These are phyloP conservation scores for Aspergillus sp. DNA, from an alignment of 2,329 filamentous ascomycete species.

Conservation along the genomic window DNA sequence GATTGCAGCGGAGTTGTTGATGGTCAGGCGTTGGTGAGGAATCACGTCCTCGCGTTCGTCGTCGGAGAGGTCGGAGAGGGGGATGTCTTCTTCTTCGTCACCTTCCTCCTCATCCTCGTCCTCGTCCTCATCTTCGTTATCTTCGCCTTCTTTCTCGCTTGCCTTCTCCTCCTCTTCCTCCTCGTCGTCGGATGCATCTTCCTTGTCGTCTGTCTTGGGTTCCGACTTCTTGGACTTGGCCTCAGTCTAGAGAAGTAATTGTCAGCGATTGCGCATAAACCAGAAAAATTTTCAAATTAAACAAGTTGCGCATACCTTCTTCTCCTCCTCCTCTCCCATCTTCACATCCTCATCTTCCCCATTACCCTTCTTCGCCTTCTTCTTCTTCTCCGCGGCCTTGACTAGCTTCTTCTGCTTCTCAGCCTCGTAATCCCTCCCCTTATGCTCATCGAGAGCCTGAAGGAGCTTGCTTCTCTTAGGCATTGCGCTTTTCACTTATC, in stretches of 20 bases:
- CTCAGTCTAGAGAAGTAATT: neutral
- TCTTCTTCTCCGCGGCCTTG: constrained; percentile 43
- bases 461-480: constrained; percentile 53
- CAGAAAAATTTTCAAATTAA: neutral
- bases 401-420: constrained; percentile 68
- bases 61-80: constrained; percentile 75
- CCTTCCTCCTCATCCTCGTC: constrained; percentile 53
- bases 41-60: constrained; percentile 81
- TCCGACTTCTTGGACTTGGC: constrained; percentile 14
- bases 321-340: constrained; percentile 11
- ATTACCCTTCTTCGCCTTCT: constrained; percentile 18
- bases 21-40: constrained; percentile 85
- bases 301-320: constrained; percentile 6
- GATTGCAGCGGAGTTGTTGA: constrained; percentile 92
- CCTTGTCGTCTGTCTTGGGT: constrained; percentile 33
- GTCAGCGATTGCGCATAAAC: constrained; percentile 3
- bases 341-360: constrained; percentile 11
- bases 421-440: constrained; percentile 62
- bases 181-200: constrained; percentile 25
- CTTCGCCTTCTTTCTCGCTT: constrained; percentile 23
- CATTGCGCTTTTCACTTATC: constrained; percentile 26
- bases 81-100: constrained; percentile 75
- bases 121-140: constrained; percentile 28
- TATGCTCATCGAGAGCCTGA: constrained; percentile 51
- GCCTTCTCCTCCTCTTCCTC: constrained; percentile 20